Evolutionary conservation across 1,139 yeast genomes (phyloP), one percentile per base, ranked within the genome.

Genomic region (Suhomyces chickasaworum): DNA sequence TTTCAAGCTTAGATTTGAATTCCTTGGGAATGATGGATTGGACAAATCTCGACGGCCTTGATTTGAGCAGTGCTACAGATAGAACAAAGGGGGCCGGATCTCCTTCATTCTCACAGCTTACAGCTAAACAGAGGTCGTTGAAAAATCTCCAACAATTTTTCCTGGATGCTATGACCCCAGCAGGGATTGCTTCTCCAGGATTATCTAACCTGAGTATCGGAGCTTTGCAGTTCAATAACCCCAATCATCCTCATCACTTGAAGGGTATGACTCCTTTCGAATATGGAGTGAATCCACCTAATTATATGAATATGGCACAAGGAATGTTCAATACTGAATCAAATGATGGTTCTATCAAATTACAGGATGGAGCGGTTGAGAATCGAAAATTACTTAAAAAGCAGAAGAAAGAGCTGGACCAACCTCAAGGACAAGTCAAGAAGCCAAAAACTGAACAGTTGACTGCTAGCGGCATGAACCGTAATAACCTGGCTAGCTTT

Each of bases 261-360:
- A 63, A 64, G 44, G 74, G 73, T 1, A 62, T 69, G 23, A 59
- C 78, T 1, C 78, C 78, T 2, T 63, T 70, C 48, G 77, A 67
- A 31, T 64, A 69, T 42, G 71, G 66, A 7, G 47, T 65, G 13
- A 60, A 61, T 7, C 65, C 50, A 49, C 58, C 62, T 9, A 53
- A 63, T 38, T 41, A 33, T 29, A 18, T 40, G 38, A 44, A 41
- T 22, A 34, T 47, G 36, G 42, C 42, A 7, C 50, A 44, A 20
- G 30, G 31, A 22, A 32, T 41, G 40, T 39, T 47, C 21, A 23
- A 35, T 15, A 39, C 33, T 2, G 27, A 35, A 25, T 36, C 31
- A 2, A 23, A 16, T 21, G 25, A 30, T 2, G 20, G 18, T 6
- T 31, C 43, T 12, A 41, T 47, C 7, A 41, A 23, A 3, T 33